These are phyloP conservation scores for Trebouxia sp. DNA, from an alignment of 139 green algal species.

Conservation along the genomic window DNA sequence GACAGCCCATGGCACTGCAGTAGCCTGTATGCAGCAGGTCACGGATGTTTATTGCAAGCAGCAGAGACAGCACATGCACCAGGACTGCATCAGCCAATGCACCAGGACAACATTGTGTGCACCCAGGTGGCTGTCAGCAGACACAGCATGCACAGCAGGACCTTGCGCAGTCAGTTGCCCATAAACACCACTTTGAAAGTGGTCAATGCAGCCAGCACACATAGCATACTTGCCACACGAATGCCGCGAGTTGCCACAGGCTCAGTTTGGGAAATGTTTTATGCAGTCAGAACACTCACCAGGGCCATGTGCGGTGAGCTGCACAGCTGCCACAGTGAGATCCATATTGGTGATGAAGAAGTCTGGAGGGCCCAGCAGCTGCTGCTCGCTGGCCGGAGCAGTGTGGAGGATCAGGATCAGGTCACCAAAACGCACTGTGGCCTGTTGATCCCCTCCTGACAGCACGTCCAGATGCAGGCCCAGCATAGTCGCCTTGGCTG, in stretches of 20 bases:
- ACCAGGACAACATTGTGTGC: no score
- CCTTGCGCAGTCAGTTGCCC: no score
- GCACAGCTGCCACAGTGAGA: constrained; percentile 30
- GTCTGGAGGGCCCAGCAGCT: background rate
- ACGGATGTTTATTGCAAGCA: no score
- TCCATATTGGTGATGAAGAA: constrained; percentile 22
- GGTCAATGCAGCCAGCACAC: background rate
- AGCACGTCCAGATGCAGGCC: background rate
- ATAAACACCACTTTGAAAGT: no score
- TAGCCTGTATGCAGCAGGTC: no score
- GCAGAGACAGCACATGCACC: no score
- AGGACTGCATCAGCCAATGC: no score
- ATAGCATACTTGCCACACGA: no score
- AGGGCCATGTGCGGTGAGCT: constrained; percentile 7
- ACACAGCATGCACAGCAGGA: no score
- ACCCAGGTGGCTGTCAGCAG: no score
- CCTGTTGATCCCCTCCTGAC: background rate
- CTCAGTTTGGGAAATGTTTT: background rate
- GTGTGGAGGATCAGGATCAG: constrained; percentile 37
- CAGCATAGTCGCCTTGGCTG: background rate
- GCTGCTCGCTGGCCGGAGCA: background rate
- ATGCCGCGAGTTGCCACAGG: no score
- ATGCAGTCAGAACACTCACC: background rate
- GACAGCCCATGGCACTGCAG: no score
- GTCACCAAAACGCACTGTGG: constrained; percentile 19